phyloP scores from a whole-genome alignment of 495 filamentous ascomycete species.

The Hypomontagnella monticulosa region DNA sequence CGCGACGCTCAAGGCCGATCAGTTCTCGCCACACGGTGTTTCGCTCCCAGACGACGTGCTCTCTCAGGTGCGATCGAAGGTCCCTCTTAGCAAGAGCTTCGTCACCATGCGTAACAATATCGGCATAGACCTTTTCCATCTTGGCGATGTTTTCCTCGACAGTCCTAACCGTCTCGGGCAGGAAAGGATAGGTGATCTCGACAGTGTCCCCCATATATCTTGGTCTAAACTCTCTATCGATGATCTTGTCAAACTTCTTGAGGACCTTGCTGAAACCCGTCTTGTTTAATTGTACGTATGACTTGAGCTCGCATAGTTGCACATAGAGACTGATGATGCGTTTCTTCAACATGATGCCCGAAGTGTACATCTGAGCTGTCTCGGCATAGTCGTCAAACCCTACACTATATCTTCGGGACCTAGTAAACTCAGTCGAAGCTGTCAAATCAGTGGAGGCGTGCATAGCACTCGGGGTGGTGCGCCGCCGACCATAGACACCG shows the following conservation, averaged over 20 bases:
- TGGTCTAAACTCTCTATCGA: constrained; percentile 78
- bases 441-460: constrained; percentile 64
- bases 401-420: constrained; percentile 64
- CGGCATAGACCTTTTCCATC: constrained; percentile 82
- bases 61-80: constrained; percentile 87
- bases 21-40: constrained; percentile 99
- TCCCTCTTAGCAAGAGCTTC: constrained; percentile 78
- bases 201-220: constrained; percentile 80
- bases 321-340: constrained; percentile 87
- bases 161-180: constrained; percentile 69
- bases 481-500: constrained; percentile 48
- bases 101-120: constrained; percentile 83
- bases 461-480: constrained; percentile 47
- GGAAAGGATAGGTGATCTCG: constrained; percentile 78
- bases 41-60: constrained; percentile 98
- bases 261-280: constrained; percentile 95
- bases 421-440: constrained; percentile 60
- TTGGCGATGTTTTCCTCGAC: constrained; percentile 74
- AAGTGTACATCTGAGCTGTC: constrained; percentile 77
- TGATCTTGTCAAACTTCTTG: constrained; percentile 99
- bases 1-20: constrained; percentile 96
- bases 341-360: constrained; percentile 89
- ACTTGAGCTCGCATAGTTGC: constrained; percentile 93
- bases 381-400: constrained; percentile 80
- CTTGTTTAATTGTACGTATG: constrained; percentile 93